Evolutionary conservation across 495 filamentous ascomycete genomes (phyloP).

Genomic region (Hypoxylon trugodes): DNA sequence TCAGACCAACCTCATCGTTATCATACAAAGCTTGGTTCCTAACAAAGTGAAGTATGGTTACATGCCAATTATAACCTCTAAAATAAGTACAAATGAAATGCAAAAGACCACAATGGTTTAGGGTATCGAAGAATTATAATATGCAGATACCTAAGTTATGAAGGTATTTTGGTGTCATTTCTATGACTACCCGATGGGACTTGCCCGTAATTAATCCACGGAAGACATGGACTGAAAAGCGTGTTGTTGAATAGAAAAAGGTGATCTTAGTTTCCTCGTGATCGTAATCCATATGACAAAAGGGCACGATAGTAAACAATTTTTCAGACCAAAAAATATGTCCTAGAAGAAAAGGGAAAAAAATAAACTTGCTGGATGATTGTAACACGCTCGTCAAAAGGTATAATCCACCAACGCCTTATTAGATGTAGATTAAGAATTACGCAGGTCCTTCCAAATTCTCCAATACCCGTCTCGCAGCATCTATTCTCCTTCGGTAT

Average conservation of each 20-base stretch:
- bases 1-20: too few relatives aligned
- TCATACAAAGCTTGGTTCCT: neutral
- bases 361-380: conserved; percentile 8
- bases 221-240: conserved; percentile 1
- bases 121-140: conserved; percentile 40
- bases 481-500: conserved; percentile 74
- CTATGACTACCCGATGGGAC: neutral
- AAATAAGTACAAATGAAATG: conserved; percentile 29
- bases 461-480: conserved; percentile 74
- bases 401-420: conserved; percentile 37
- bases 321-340: conserved; percentile 13
- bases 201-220: neutral
- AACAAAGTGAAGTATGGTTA: conserved; percentile 1
- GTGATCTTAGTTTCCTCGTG: conserved; percentile 26
- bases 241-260: conserved; percentile 8
- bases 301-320: conserved; percentile 9
- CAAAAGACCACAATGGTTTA: conserved; percentile 10
- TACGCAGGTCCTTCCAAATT: conserved; percentile 53
- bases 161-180: too few relatives aligned
- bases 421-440: conserved; percentile 28
- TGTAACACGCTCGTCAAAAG: conserved; percentile 27
- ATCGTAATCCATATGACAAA: conserved; percentile 32
- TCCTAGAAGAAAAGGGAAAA: conserved; percentile 8
- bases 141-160: conserved; percentile 7
- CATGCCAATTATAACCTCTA: conserved; percentile 14